Conservation (phyloP, 2,329 filamentous ascomycete genomes). For the Geosmithia morbida region DNA sequence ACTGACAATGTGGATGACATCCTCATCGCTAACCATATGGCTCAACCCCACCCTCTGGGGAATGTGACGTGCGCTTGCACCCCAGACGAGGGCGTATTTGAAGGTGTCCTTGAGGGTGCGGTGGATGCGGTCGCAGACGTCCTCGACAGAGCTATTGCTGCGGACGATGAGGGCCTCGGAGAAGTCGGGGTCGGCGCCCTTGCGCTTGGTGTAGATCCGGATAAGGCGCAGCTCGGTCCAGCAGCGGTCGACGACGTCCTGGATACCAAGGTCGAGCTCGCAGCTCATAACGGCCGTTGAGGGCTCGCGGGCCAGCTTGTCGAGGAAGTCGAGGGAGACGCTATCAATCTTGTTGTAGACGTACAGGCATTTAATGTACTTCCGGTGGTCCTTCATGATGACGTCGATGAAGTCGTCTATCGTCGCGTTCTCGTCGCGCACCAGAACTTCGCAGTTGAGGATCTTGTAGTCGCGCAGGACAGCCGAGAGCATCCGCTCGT, state of each 20-base stretch:
- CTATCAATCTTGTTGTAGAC: slow-evolving; percentile 99
- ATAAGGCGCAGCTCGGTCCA: slow-evolving; percentile 90
- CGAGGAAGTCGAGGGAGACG: slow-evolving; percentile 84
- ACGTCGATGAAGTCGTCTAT: slow-evolving; percentile 99
- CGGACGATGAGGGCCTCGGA: slow-evolving; percentile 85
- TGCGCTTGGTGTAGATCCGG: slow-evolving; percentile 91
- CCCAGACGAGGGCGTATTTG: slow-evolving; percentile 98
- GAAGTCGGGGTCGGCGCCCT: slow-evolving; percentile 83
- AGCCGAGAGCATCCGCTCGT: slow-evolving; percentile 97
- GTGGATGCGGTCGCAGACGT: slow-evolving; percentile 94
- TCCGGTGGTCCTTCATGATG: slow-evolving; percentile 97
- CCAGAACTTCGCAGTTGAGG: slow-evolving; percentile 88
- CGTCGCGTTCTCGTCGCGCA: slow-evolving; percentile 88
- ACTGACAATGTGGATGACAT: slow-evolving; percentile 54
- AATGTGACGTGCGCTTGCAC: slow-evolving; percentile 85
- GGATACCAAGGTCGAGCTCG: slow-evolving; percentile 84
- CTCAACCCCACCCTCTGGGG: slow-evolving; percentile 82
- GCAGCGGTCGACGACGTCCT: slow-evolving; percentile 86
- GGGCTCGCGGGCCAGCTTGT: slow-evolving; percentile 81
- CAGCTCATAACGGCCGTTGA: slow-evolving; percentile 96
- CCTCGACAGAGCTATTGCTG: slow-evolving; percentile 77
- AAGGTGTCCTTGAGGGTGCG: slow-evolving; percentile 93
- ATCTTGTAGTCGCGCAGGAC: slow-evolving; percentile 98
- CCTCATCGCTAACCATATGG: slow-evolving; percentile 61
- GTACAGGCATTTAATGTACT: slow-evolving; percentile 90